Base-by-base conservation (phyloP, 1,284 basidiomycete species). In the Puccinia horiana region DNA sequence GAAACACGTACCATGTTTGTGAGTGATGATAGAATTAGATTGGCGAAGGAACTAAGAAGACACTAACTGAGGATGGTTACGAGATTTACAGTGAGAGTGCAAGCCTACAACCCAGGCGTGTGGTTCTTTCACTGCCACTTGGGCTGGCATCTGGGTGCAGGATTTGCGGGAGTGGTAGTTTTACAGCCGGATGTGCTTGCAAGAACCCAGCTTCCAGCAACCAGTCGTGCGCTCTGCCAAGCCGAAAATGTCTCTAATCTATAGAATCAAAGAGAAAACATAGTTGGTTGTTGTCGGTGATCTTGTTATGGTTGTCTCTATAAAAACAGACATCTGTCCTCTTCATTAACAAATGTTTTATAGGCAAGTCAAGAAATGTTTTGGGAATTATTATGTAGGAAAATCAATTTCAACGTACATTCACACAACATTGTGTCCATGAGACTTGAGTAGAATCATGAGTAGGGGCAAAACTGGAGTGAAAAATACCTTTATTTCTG, bases 51-150 rank as follows among this genome's bases (percentile, higher is more conserved):
- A 61, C 29, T 8, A 61, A 26, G 6, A 35, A 20, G 9, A 18
- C 16, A 18, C 61, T 65, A 23, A 65, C 29, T 26, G 61, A 35
- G 26, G 23, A n/a, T 54, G 11, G 52, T 8, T 47, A 47, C 44
- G 44, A 47, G 32, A 32, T 69, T n/a, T 1, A 5, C 69, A 74
- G 72, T 74, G n/a, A 26, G 72, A 56, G 72, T 74, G 35, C 35
- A 74, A 23, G 72, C 72, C 4, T 23, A 37, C 23, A 74, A 74
- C 52, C 72, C 72, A 18, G 77, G 77, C 12, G 77, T 79, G 32
- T 79, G 77, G 77, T 61, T 79, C 29, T 52, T 79, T 23, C 77
- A 79, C 32, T 79, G 77, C 35, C 77, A 79, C 29, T 37, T 79
- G 11, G 63, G 47, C 3, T 79, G 63, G 44, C 77, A 79, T 69